phyloP scores from a whole-genome alignment of 169 alveolate genomes.

The Plasmodium gonderi region DNA sequence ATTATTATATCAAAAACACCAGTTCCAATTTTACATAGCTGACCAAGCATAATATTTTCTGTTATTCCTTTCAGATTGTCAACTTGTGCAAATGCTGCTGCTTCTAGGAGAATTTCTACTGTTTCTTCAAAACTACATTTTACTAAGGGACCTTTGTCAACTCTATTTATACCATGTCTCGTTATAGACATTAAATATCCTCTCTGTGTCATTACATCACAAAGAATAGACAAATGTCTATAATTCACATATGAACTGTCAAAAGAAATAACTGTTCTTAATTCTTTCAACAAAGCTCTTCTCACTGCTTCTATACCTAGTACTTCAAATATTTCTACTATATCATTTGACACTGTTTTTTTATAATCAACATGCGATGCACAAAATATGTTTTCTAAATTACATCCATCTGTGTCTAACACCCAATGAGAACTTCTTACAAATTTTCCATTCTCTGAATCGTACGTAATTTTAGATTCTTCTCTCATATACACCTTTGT shows the following conservation, averaged over 20 bases:
- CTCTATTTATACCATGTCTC: slow-evolving; percentile 99
- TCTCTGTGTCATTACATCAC: slow-evolving; percentile 99
- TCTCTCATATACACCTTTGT: slow-evolving; percentile 97
- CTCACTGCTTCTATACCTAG: slow-evolving; percentile 99
- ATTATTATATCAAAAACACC: slow-evolving; percentile 93
- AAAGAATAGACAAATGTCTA: slow-evolving; percentile 97
- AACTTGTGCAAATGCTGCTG: slow-evolving; percentile 97
- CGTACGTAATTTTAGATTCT: slow-evolving; percentile 91
- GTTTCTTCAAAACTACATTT: slow-evolving; percentile 99
- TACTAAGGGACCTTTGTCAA: slow-evolving; percentile 97
- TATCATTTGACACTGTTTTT: slow-evolving; percentile 97
- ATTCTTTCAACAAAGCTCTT: slow-evolving; percentile 95
- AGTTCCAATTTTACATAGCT: slow-evolving; percentile 94
- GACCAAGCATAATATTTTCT: slow-evolving; percentile 97
- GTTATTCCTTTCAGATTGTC: slow-evolving; percentile 94
- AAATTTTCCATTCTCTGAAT: slow-evolving; percentile 90
- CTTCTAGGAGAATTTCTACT: slow-evolving; percentile 98
- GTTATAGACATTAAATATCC: slow-evolving; percentile 99
- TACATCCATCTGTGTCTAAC: slow-evolving; percentile 99
- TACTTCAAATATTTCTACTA: slow-evolving; percentile 95
- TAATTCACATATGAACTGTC: slow-evolving; percentile 98
- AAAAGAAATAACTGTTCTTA: slow-evolving; percentile 92
- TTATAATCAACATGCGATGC: slow-evolving; percentile 93
- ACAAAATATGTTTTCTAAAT: slow-evolving; percentile 94
- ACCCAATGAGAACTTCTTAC: slow-evolving; percentile 96